Evolutionary conservation across 305 asterid species (phyloP), one percentile per base, ranked within the genome.

Genomic region (Fraxinus velutina): DNA sequence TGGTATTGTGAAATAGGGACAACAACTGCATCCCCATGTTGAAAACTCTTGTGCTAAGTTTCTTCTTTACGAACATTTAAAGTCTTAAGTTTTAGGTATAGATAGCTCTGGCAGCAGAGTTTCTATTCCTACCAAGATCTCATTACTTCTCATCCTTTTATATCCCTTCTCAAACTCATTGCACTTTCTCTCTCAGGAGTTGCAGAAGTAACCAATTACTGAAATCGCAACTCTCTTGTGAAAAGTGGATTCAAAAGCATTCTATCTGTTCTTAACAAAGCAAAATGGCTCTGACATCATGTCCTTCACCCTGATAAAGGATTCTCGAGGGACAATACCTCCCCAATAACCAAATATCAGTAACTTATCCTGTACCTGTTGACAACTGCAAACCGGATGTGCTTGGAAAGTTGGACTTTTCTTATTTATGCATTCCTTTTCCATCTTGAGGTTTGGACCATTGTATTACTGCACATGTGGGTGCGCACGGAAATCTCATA

Each of bases 391-490:
- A 60, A 7, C 30, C 13, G 4, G 30, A 60, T 60, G 29, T 22
- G 68, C 27, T 55, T 27, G 22, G 30, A 64, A 22, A 27, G 27
- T 76, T 74, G n/a, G 7, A 76, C 50, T 44, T 15, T 77, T 79
- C 83, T 84, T 7, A 79, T 84, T 60, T 76, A 66, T 74, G 75
- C 47, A 36, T 89, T 78, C 81, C 21, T n/a, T 57, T 57, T 62
- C 50, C 47, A 21, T 78, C 76, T 85, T 77, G 83, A 92, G 99
- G 89, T 34, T 86, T 94, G 89, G 95, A 89, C 71, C 88, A 91
- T 83, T 78, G 89, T 85, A 82, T 88, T 85, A 93, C 93, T 64
- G 94, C 95, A 75, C 93, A 96, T 64, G 94, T 90, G 80, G 57
- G 57, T 15, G 7, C 62, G n/a, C 93, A 79, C 21, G 86, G 89